Evolutionary conservation across 1,284 basidiomycete species (phyloP).

Genomic region (Phellinidium pouzarii): DNA sequence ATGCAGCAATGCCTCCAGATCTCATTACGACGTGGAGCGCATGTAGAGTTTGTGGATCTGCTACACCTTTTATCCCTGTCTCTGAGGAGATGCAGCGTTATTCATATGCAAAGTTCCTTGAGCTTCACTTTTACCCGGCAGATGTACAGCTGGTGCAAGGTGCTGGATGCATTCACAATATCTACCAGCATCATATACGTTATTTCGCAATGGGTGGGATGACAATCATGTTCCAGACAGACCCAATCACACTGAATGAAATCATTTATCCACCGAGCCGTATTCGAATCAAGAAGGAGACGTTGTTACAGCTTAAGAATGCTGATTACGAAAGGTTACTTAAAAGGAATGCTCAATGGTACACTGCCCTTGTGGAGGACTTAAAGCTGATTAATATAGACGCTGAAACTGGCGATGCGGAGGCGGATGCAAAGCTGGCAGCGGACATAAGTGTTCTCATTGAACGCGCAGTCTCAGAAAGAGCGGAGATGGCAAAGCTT

Average conservation of each 20-base stretch:
- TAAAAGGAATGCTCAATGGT: conserved; percentile 66
- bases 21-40: conserved; percentile 90
- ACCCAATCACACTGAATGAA: conserved; percentile 79
- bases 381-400: conserved; percentile 70
- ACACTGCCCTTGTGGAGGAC: conserved; percentile 64
- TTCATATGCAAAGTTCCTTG: conserved; percentile 91
- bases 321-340: conserved; percentile 78
- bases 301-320: conserved; percentile 85
- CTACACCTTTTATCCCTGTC: conserved; percentile 84
- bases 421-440: conserved; percentile 53
- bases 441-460: conserved; percentile 64
- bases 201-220: conserved; percentile 83
- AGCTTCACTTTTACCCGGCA: conserved; percentile 87
- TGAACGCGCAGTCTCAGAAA: conserved; percentile 64
- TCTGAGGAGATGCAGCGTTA: conserved; percentile 92
- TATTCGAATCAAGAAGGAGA: conserved; percentile 80
- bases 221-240: conserved; percentile 89
- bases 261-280: conserved; percentile 86
- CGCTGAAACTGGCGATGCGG: conserved; percentile 69
- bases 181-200: conserved; percentile 88
- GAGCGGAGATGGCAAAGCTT: conserved; percentile 66
- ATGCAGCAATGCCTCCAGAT: conserved; percentile 53
- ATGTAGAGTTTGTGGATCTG: conserved; percentile 75
- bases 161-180: conserved; percentile 88
- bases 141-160: conserved; percentile 77